Evolutionary conservation across 1,139 yeast genomes (phyloP), one percentile per base, ranked within the genome.

Genomic region (Hansenula anomala): DNA sequence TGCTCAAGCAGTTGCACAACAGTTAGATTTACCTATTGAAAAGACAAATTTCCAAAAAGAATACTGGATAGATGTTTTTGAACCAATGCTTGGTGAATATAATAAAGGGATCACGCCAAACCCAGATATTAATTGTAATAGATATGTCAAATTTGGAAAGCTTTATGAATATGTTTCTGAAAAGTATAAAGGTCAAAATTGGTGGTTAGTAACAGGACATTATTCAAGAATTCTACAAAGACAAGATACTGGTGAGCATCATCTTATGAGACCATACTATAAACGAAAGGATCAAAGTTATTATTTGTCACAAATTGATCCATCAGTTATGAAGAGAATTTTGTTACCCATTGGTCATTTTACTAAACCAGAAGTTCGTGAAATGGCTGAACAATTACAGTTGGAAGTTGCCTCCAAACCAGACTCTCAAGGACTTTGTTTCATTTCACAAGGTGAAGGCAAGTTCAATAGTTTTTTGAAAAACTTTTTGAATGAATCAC

Each of bases 131-230:
- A 79, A 82, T 23, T 92, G 99, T 59, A 92, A 92, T 58, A 71
- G 76, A 43, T 74, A 77, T 54, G 84, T 92, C 51, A 92, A 92
- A 58, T 92, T 92, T 64, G 98, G 98, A 2, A 73, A 70, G 40
- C 68, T 92, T 60, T 60, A 78, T 8, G 74, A 78, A 15, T 71
- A 78, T 53, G 60, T 89, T 30, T 39, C 53, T 0, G 59, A 59
- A 40, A 69, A 64, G 45, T 66, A 64, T 10, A 33, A 39, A 1
- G 50, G 51, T 12, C 52, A 58, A 29, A 42, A 46, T 5, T 86
- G 92, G 82, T 87, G 96, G 95, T 61, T 92, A 14, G 97, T 88
- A 1, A 89, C 97, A 0, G 99, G 98, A 4, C 98, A 92, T 59
- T 92, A 92, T 59, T 80, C 95, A 0, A 65, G 92, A 40, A 63